A percentile compares a stretch with the other conserved stretches of the same genome.
Conservation (phyloP, 2,329 filamentous ascomycete genomes). For the Trichoderma simmonsii region DNA sequence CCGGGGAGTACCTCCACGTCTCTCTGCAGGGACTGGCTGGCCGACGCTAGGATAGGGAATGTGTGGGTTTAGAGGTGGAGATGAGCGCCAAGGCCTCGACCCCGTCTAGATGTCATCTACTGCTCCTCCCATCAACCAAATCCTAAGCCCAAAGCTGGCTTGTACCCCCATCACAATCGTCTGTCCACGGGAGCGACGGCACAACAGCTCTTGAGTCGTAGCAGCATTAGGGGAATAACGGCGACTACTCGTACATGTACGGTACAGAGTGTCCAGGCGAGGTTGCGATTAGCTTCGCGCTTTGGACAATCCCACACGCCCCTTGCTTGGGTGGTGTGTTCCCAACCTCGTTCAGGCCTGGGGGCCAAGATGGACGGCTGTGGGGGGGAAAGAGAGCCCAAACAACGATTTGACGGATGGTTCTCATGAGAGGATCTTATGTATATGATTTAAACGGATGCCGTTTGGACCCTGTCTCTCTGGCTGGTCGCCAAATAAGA, state of each 20-base stretch:
- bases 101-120: conserved; percentile 18
- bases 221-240: conserved; percentile 6
- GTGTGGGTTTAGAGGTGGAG: conserved; percentile 18
- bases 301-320: conserved; percentile 14
- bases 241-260: neutral
- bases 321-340: neutral
- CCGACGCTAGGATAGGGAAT: conserved; percentile 19
- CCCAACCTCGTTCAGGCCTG: conserved; percentile 9
- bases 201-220: conserved; percentile 17
- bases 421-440: conserved; percentile 18
- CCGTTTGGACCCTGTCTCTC: conserved; percentile 18
- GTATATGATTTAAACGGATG: conserved; percentile 16
- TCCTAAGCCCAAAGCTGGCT: conserved; percentile 15
- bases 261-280: neutral
- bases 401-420: conserved; percentile 11
- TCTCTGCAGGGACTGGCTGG: conserved; percentile 21
- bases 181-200: conserved; percentile 22
- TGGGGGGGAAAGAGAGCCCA: conserved; percentile 8
- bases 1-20: conserved; percentile 17
- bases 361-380: conserved; percentile 16
- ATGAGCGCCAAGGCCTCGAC: conserved; percentile 20
- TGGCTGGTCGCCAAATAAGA: conserved; percentile 29
- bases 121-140: conserved; percentile 18
- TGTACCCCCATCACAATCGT: conserved; percentile 21
- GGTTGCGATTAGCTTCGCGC: conserved; percentile 3